phyloP scores from a whole-genome alignment of 2,329 filamentous ascomycete genomes.

The Colletotrichum gloeosporioides region DNA sequence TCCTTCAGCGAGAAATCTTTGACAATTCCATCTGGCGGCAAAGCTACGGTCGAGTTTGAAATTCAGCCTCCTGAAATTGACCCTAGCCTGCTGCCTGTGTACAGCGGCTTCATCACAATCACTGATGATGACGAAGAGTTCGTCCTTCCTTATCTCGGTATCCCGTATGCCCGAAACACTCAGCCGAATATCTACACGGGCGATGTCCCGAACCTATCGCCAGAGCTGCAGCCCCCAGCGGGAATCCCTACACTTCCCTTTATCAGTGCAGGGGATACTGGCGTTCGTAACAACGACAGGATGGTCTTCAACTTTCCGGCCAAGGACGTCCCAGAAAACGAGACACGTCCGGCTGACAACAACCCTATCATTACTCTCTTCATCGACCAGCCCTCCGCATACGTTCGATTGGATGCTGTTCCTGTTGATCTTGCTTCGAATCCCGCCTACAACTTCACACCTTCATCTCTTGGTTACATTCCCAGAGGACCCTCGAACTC shows the following conservation, averaged over 20 bases:
- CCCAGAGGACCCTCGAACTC: not conserved
- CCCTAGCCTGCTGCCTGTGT: not conserved
- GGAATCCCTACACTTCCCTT: not conserved
- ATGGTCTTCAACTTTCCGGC: constrained; percentile 9
- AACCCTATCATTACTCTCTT: not conserved
- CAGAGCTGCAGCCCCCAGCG: not conserved
- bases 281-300: not conserved
- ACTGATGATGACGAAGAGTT: not conserved
- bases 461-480: not conserved
- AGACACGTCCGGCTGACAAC: not conserved
- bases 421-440: constrained; percentile 5
- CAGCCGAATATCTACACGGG: not conserved
- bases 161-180: not conserved
- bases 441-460: not conserved
- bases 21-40: not conserved
- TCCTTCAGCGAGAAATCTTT: not conserved
- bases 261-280: not conserved
- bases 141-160: not conserved
- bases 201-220: not conserved
- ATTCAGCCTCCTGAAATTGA: not conserved
- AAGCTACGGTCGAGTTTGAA: not conserved
- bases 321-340: not conserved
- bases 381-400: constrained; percentile 1
- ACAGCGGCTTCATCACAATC: constrained; percentile 11
- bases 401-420: constrained; percentile 1